Percentiles rank a stretch among this genome's conserved stretches.
Conservation (phyloP, 108 stramenopile species). For the Cyclostephanos invisitatus region DNA sequence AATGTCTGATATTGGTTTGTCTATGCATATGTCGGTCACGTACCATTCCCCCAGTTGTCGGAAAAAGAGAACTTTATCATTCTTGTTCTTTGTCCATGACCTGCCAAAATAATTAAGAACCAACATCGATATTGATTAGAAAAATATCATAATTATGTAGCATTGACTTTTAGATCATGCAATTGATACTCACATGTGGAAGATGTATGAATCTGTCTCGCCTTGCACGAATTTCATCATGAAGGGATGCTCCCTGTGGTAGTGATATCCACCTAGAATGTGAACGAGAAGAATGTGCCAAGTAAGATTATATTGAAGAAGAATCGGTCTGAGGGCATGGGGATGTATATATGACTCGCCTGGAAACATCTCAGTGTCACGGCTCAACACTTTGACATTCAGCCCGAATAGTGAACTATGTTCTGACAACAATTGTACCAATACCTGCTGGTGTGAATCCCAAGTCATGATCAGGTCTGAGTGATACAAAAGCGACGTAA, state of each 20-base stretch:
- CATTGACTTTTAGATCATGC: not conserved
- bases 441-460: constrained; percentile 75
- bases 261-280: constrained; percentile 51
- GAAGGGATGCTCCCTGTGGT: constrained; percentile 41
- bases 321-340: not conserved
- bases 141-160: not conserved
- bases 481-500: constrained; percentile 56
- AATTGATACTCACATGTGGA: constrained; percentile 52
- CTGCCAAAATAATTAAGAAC: constrained; percentile 12
- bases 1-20: constrained; percentile 35
- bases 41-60: constrained; percentile 83
- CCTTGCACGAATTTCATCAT: constrained; percentile 51
- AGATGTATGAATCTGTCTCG: constrained; percentile 45
- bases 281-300: not conserved
- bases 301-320: not conserved
- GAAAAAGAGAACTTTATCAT: constrained; percentile 77
- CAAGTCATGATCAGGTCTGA: constrained; percentile 67
- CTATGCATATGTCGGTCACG: constrained; percentile 64
- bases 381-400: constrained; percentile 66
- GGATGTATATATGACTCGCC: not conserved
- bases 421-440: constrained; percentile 67
- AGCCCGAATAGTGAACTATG: constrained; percentile 73
- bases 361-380: constrained; percentile 69
- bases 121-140: constrained; percentile 4
- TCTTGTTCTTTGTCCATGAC: constrained; percentile 79